Evolutionary conservation across 306 rosid genomes (phyloP).

Genomic region (Medicago truncatula): DNA sequence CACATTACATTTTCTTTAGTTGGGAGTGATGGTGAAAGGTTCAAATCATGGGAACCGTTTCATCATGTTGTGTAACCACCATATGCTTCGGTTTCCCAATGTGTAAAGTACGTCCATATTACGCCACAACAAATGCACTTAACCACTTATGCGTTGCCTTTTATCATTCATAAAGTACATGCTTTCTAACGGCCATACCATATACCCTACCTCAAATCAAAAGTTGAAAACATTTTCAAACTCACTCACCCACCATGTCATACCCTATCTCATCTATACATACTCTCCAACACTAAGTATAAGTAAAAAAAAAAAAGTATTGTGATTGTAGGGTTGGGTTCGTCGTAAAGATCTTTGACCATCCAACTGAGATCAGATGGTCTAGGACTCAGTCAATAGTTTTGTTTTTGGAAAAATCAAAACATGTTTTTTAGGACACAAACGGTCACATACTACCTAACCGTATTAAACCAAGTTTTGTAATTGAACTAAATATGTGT

Average conservation of each 20-base stretch:
- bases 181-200: conserved; percentile 53
- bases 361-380: too few species aligned
- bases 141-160: conserved; percentile 3
- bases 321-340: too few species aligned
- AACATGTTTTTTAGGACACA: too few species aligned
- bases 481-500: too few species aligned
- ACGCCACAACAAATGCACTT: conserved; percentile 41
- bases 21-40: conserved; percentile 40
- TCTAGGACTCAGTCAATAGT: too few species aligned
- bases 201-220: conserved; percentile 33
- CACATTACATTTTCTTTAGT: conserved; percentile 15
- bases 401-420: too few species aligned
- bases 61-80: conserved; percentile 31
- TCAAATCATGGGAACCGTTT: conserved; percentile 13
- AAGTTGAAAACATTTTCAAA: conserved; percentile 35
- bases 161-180: conserved; percentile 41
- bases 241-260: conserved; percentile 9
- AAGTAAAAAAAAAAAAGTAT: too few species aligned
- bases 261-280: background rate
- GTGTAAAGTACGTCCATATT: conserved; percentile 37
- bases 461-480: too few species aligned
- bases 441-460: too few species aligned
- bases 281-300: too few species aligned
- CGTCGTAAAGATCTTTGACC: too few species aligned
- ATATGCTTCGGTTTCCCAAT: conserved; percentile 33